Conservation (phyloP, 352 stramenopile genomes). For the Pseudoperonospora humuli region DNA sequence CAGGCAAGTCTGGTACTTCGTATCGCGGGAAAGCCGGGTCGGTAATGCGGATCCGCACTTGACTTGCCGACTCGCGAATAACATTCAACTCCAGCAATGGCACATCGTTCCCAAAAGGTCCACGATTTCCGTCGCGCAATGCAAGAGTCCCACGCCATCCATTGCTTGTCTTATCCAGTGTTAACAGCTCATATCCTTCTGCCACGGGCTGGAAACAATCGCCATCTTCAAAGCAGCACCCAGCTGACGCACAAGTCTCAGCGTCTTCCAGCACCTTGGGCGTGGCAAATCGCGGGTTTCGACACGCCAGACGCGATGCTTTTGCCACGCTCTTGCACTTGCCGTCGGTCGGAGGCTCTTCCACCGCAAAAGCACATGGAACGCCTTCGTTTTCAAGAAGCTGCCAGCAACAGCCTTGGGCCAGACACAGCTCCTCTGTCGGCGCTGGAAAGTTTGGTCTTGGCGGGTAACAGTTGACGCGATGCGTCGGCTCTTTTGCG, state of each 20-base stretch:
- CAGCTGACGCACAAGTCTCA: constrained; percentile 33
- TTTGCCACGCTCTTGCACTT: constrained; percentile 33
- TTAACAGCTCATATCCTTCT: constrained; percentile 62
- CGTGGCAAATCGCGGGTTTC: constrained; percentile 56
- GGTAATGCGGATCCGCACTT: constrained; percentile 72
- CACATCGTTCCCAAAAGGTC: constrained; percentile 77
- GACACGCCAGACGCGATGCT: constrained; percentile 52
- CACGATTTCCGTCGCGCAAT: constrained; percentile 31
- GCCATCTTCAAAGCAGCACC: constrained; percentile 70
- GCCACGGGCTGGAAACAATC: constrained; percentile 63
- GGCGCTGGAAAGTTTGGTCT: constrained; percentile 49
- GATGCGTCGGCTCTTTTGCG: constrained; percentile 19
- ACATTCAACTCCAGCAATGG: constrained; percentile 56
- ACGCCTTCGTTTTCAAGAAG: constrained; percentile 43
- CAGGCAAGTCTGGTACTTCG: constrained; percentile 49
- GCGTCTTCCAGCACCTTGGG: constrained; percentile 18
- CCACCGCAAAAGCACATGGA: constrained; percentile 52
- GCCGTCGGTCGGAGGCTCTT: constrained; percentile 5
- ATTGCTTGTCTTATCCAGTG: constrained; percentile 36
- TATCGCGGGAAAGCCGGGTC: constrained; percentile 64
- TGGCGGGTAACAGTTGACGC: constrained; percentile 69
- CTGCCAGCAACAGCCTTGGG: constrained; percentile 82
- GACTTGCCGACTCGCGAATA: constrained; percentile 33
- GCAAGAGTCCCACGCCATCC: constrained; percentile 55
- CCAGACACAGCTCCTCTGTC: constrained; percentile 72